phyloP scores from a whole-genome alignment of 345 rosid species.

The Schrenkiella parvula region DNA sequence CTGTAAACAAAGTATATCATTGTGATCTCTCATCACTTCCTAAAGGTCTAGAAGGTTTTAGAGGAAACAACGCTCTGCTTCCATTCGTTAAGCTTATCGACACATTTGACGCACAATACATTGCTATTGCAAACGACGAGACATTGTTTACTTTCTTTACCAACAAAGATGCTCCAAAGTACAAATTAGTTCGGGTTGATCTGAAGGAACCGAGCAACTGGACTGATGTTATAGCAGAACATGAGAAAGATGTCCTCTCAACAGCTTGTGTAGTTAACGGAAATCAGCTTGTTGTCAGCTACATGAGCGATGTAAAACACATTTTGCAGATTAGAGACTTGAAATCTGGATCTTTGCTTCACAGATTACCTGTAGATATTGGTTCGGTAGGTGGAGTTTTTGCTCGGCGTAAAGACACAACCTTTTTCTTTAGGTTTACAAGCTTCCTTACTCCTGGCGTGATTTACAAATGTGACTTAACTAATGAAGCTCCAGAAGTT shows the following conservation, averaged over 20 bases:
- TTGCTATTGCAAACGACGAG: constrained; percentile 63
- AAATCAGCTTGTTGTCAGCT: constrained; percentile 65
- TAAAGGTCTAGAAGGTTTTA: constrained; percentile 61
- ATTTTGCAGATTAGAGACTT: constrained; percentile 79
- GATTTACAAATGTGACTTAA: constrained; percentile 70
- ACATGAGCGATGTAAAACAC: constrained; percentile 85
- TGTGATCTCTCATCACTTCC: constrained; percentile 66
- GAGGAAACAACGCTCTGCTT: constrained; percentile 43
- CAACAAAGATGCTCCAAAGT: constrained; percentile 78
- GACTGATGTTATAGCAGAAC: constrained; percentile 71
- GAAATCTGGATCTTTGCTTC: constrained; percentile 65
- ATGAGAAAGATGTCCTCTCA: constrained; percentile 74
- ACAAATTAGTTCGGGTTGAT: constrained; percentile 79
- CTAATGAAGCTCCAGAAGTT: constrained; percentile 49
- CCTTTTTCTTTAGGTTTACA: constrained; percentile 60
- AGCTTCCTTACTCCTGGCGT: constrained; percentile 89
- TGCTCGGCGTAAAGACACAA: constrained; percentile 58
- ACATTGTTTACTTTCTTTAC: constrained; percentile 70
- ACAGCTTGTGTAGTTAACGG: constrained; percentile 64
- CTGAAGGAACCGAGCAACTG: constrained; percentile 66
- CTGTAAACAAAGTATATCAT: constrained; percentile 74
- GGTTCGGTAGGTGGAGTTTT: constrained; percentile 64
- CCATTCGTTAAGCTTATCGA: constrained; percentile 86
- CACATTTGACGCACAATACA: constrained; percentile 59
- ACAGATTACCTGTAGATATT: constrained; percentile 72